Percentiles rank a stretch among this genome's conserved stretches.
phyloP scores from a whole-genome alignment of 2,329 filamentous ascomycete species.

The Zymoseptoria pseudotritici region DNA sequence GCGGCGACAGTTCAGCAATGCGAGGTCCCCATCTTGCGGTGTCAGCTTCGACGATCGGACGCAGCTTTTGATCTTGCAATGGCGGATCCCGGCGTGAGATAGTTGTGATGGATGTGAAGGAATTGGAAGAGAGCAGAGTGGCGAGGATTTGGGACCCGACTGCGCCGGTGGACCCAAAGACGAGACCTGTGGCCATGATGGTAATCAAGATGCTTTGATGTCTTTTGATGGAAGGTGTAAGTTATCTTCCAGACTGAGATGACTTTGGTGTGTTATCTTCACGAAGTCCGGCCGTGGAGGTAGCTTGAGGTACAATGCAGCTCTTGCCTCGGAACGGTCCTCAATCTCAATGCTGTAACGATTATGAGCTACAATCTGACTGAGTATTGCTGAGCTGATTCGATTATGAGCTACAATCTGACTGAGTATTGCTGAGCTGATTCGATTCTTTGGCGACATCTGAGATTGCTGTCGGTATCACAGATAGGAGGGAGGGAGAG shows the following conservation, averaged over 20 bases:
- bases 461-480: neutral
- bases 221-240: neutral
- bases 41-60: constrained; percentile 12
- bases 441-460: no score
- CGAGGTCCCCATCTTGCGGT: constrained; percentile 9
- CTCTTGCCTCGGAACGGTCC: neutral
- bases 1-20: constrained; percentile 7
- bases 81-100: constrained; percentile 12
- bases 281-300: neutral
- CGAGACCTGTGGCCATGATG: constrained; percentile 11
- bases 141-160: constrained; percentile 15
- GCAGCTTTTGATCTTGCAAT: constrained; percentile 8
- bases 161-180: constrained; percentile 18
- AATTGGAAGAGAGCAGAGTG: constrained; percentile 6
- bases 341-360: neutral
- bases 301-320: neutral
- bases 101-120: constrained; percentile 10
- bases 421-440: neutral
- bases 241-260: neutral
- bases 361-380: no score
- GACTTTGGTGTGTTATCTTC: neutral
- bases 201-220: neutral
- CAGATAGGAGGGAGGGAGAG: neutral
- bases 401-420: no score
- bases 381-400: neutral